Conservation (phyloP, 495 filamentous ascomycete genomes). For the Penicillium subrubescens region DNA sequence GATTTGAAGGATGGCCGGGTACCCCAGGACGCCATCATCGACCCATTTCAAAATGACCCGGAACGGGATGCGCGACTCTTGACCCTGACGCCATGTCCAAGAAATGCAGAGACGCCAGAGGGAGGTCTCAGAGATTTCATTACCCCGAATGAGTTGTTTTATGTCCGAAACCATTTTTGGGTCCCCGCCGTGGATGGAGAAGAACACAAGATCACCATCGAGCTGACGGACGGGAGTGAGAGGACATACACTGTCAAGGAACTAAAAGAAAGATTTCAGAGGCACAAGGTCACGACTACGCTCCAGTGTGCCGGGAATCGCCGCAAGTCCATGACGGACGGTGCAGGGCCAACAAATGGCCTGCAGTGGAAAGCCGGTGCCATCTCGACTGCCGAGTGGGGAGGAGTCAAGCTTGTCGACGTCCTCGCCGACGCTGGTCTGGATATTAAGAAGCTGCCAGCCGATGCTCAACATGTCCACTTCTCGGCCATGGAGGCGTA, state of each 20-base stretch:
- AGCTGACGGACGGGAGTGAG: constrained; percentile 3
- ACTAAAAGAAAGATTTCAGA: not conserved
- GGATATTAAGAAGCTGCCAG: not conserved
- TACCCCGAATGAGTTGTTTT: not conserved
- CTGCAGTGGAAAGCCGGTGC: constrained; percentile 6
- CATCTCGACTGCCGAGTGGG: constrained; percentile 6
- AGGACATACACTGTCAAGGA: constrained; percentile 6
- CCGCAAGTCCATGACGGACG: constrained; percentile 4
- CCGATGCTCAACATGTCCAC: constrained; percentile 3
- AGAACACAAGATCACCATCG: constrained; percentile 2
- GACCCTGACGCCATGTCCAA: not conserved
- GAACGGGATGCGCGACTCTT: not conserved
- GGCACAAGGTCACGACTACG: not conserved
- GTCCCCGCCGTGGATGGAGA: constrained; percentile 1
- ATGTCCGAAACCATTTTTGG: constrained; percentile 10
- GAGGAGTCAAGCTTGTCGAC: not conserved
- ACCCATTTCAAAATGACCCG: constrained; percentile 7
- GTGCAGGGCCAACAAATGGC: not conserved
- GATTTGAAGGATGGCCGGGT: constrained; percentile 8
- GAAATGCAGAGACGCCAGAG: constrained; percentile 8
- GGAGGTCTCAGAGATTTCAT: constrained; percentile 1
- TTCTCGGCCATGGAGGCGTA: constrained; percentile 6
- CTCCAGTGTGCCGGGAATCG: constrained; percentile 7
- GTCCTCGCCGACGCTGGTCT: constrained; percentile 9
- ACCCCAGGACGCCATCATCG: constrained; percentile 2